phyloP scores from a whole-genome alignment of 225 moss, liverwort and hornwort genomes.

The Bryoerythrophyllum caledonicum region DNA sequence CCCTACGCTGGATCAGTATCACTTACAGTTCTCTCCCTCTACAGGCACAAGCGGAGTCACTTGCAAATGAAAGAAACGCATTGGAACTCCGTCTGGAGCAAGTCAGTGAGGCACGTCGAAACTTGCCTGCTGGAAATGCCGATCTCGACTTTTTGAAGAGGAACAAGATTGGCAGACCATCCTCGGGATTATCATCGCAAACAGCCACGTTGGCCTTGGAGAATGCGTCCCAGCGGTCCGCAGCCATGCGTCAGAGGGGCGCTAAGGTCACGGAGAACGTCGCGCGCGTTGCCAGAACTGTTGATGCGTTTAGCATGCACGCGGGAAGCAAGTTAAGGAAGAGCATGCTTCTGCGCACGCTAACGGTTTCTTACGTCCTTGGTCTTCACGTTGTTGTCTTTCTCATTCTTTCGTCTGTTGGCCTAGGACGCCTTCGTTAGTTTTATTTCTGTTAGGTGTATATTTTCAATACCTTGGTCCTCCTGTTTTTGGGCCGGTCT shows the following conservation, averaged over 20 bases:
- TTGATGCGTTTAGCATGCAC: slow-evolving; percentile 78
- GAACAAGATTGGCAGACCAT: slow-evolving; percentile 72
- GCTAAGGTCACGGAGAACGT: slow-evolving; percentile 75
- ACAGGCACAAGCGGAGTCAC: slow-evolving; percentile 85
- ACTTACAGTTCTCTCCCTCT: slow-evolving; percentile 3
- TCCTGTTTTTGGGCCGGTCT: background rate
- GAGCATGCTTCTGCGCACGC: slow-evolving; percentile 68
- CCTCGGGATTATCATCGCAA: slow-evolving; percentile 58
- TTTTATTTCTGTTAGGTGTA: background rate
- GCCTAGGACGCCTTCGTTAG: slow-evolving; percentile 47
- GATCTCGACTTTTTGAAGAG: slow-evolving; percentile 73
- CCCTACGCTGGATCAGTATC: slow-evolving; percentile 2
- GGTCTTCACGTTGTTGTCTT: slow-evolving; percentile 75
- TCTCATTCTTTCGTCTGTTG: slow-evolving; percentile 68
- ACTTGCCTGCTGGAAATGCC: slow-evolving; percentile 54
- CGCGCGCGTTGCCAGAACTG: slow-evolving; percentile 68
- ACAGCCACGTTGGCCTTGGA: slow-evolving; percentile 57
- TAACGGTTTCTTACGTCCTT: slow-evolving; percentile 75
- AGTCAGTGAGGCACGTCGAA: slow-evolving; percentile 63
- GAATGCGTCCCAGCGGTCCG: slow-evolving; percentile 55
- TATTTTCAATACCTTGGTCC: background rate
- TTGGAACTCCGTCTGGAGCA: slow-evolving; percentile 72
- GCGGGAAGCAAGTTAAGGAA: slow-evolving; percentile 77
- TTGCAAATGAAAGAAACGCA: slow-evolving; percentile 78
- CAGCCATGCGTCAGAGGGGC: slow-evolving; percentile 69